Base-by-base conservation (phyloP, 306 rosid species). In the Cucumis melo region DNA sequence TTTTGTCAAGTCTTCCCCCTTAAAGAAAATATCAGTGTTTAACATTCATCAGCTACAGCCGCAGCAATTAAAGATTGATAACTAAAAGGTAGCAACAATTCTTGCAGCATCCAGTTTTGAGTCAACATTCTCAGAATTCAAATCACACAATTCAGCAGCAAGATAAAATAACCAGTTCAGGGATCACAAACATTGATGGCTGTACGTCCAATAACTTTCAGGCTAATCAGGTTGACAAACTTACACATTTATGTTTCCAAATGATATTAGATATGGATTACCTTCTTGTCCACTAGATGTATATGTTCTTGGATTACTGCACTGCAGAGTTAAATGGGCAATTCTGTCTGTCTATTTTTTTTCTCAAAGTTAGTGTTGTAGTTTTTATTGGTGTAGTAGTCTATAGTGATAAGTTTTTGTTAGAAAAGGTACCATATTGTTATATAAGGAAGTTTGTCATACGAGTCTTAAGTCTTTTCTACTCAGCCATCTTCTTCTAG, bases 211-310 rank as follows among this genome's bases (percentile, higher is more conserved):
- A 73, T 60, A 78, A 79, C 55, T 82, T 88, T 76, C 89, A 82
- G 79, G 88, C 85, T 85, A 83, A 84, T 44, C 92, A 88, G 95
- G 95, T 89, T 80, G 62, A 80, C 67, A 77, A 65, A 13, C 29
- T 29, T 70, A 63, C 78, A 32, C 68, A 58, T 20, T 51, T 60
- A n/a, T 73, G n/a, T 57, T 63, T 62, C 58, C 39, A 70, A 23
- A 70, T 46, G 39, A 21, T 46, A 67, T 41, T 41, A 41, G 74
- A 21, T 38, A 36, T 62, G 19, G 46, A 7, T 34, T 60, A 59
- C 66, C 41, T 60, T 74, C 27, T 74, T 9, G 17, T 46, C 29
- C 4, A 36, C n/a, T 63, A 60, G 34, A 34, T 53, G 10, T 41
- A 9, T 64, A 42, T 20, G 17, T 20, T 13, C 41, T 38, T 68